Evolutionary conservation across 148 eudicot species (phyloP).

Genomic region (Suaeda aralocaspica): DNA sequence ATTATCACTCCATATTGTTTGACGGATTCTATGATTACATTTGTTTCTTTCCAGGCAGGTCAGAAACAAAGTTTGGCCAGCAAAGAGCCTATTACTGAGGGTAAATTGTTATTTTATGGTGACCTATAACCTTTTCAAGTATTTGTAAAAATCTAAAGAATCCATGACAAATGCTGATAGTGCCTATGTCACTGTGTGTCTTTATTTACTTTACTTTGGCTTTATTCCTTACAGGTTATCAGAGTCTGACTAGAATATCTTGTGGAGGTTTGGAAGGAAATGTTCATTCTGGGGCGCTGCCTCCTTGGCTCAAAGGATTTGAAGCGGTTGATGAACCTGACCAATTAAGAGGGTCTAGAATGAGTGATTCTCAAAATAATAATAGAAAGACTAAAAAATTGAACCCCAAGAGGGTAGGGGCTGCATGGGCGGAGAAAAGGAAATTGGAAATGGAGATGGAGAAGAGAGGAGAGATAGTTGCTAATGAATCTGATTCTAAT

Average conservation of each 20-base stretch:
- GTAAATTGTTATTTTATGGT: slow-evolving; percentile 35
- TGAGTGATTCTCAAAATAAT: slow-evolving; percentile 28
- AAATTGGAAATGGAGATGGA: slow-evolving; percentile 89
- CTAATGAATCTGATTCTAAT: slow-evolving; percentile 42
- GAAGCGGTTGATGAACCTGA: slow-evolving; percentile 28
- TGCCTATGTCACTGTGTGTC: neutral
- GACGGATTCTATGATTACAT: neutral
- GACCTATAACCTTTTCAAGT: neutral
- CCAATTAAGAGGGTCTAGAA: slow-evolving; percentile 2
- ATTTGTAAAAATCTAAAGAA: neutral
- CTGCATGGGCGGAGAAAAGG: slow-evolving; percentile 98
- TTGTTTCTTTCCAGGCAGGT: slow-evolving; percentile 35
- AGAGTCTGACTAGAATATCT: slow-evolving; percentile 49
- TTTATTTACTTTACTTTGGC: slow-evolving; percentile 3
- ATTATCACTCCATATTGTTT: neutral
- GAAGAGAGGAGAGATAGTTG: slow-evolving; percentile 59
- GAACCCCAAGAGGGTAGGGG: slow-evolving; percentile 95
- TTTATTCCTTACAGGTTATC: slow-evolving; percentile 40
- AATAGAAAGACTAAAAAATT: slow-evolving; percentile 48
- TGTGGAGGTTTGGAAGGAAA: slow-evolving; percentile 48
- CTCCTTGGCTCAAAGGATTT: slow-evolving; percentile 79
- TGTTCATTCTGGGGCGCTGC: slow-evolving; percentile 85
- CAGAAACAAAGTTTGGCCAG: slow-evolving; percentile 30
- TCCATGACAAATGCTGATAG: slow-evolving; percentile 4
- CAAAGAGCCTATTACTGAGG: slow-evolving; percentile 40